Conservation (phyloP, 257 asterid genomes). For the Lycium barbarum region DNA sequence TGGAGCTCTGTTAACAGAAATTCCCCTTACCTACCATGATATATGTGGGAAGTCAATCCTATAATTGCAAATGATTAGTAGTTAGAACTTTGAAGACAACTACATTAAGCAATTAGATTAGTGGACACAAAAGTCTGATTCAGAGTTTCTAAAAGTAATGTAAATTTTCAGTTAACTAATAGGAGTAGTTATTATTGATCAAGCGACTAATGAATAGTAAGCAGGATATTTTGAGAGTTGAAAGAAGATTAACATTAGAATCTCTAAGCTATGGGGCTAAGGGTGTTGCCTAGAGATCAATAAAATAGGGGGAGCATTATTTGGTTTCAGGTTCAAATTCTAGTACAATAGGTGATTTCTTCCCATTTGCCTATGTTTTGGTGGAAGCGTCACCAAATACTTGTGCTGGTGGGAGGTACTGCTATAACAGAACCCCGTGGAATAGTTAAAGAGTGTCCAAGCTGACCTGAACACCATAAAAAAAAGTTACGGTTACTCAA, state of each 20-base stretch:
- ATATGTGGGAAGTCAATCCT: neutral
- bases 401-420: no score
- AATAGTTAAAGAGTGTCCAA: neutral
- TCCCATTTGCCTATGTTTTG: no score
- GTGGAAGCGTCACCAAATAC: no score
- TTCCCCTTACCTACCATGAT: neutral
- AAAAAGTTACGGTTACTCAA: neutral
- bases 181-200: neutral
- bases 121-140: neutral
- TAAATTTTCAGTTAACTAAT: neutral
- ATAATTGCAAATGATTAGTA: slow-evolving; percentile 12
- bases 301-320: neutral
- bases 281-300: neutral
- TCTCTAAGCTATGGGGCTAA: neutral
- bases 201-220: neutral
- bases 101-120: neutral
- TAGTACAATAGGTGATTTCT: neutral
- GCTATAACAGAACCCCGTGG: no score
- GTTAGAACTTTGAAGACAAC: slow-evolving; percentile 7
- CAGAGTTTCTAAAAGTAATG: neutral
- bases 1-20: neutral
- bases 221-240: neutral
- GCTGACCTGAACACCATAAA: neutral
- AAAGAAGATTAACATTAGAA: neutral
- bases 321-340: neutral